Evolutionary conservation across 1,284 basidiomycete species (phyloP).

Genomic region (Cryptococcus hybrid): DNA sequence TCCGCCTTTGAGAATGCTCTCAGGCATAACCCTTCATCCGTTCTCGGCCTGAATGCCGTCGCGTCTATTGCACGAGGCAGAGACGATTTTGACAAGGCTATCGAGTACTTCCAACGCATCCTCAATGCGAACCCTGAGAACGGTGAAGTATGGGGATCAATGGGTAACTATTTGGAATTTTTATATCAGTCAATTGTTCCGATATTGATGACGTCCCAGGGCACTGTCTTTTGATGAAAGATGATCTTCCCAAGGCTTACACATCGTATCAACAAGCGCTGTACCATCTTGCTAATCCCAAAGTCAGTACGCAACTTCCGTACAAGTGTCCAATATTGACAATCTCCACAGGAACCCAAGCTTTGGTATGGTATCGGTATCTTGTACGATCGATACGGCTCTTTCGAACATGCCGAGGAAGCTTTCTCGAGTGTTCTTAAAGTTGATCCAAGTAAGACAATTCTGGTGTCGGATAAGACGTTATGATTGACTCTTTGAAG

Average conservation of each 20-base stretch:
- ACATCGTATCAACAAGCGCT: slow-evolving; percentile 98
- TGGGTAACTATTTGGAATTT: slow-evolving; percentile 59
- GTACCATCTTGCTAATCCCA: slow-evolving; percentile 92
- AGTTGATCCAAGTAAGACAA: slow-evolving; percentile 83
- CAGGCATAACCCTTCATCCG: slow-evolving; percentile 84
- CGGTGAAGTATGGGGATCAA: slow-evolving; percentile 91
- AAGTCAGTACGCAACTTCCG: slow-evolving; percentile 55
- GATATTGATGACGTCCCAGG: slow-evolving; percentile 40
- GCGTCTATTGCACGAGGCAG: slow-evolving; percentile 62
- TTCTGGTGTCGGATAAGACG: neutral
- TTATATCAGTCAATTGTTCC: neutral
- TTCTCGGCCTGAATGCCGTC: slow-evolving; percentile 83
- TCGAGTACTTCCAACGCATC: slow-evolving; percentile 92
- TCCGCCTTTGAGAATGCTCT: slow-evolving; percentile 88
- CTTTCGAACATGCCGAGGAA: slow-evolving; percentile 97
- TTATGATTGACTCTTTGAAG: slow-evolving; percentile 50
- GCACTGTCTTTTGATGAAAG: slow-evolving; percentile 99
- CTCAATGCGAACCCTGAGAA: slow-evolving; percentile 85
- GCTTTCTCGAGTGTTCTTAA: slow-evolving; percentile 94
- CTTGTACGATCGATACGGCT: slow-evolving; percentile 96
- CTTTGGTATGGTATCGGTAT: slow-evolving; percentile 99
- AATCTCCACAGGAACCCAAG: slow-evolving; percentile 78
- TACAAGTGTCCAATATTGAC: neutral
- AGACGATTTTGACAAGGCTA: slow-evolving; percentile 60
- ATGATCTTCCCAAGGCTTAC: slow-evolving; percentile 98